Base-by-base conservation (phyloP, 192 early-diverging fungal genomes). In the Coemansia sp. region DNA sequence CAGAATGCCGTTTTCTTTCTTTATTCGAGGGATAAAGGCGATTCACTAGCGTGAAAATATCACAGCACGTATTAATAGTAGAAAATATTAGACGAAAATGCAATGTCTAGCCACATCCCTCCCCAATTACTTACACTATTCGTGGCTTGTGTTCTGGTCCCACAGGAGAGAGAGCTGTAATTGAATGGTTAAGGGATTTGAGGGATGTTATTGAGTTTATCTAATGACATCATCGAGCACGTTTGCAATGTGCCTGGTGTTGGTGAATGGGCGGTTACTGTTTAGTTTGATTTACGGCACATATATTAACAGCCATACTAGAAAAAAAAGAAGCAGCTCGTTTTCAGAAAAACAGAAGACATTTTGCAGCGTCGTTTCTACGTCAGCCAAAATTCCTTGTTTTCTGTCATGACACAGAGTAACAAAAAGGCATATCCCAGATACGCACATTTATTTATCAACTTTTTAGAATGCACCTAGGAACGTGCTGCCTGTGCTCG, bases 401-500 rank as follows among this genome's bases (percentile, higher is more conserved):
- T 35, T 35, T 8, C 32, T 35, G 32, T 8, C 32, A 7, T 1
- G 3, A 12, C 41, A 12, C 41, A 45, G 41, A 45, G 41, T 12
- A 45, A n/a, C 41, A 15, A 45, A 45, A 45, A 45, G 41, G 11
- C 15, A 8, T 38, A 38, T 38, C 10, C 37, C 10, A 38, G 10
- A 45, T 15, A 4, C 0, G 21, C 21, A 17, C 43, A 17, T 49
- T 19, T 49, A 17, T 49, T 49, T 48, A 14, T 48, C 41, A 47
- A 47, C n/a, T 47, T n/a, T 63, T 17, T 66, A 79, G 50, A 80
- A 80, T 24, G 65, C 51, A 15, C 64, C 78, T n/a, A 81, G 53
- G 53, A 81, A 81, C 12, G 78, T 81, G 48, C 78, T 81, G 11
- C 73, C 78, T 0, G 78, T 81, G 52, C 66, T 75, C 4, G 69